A percentile compares a stretch with the other conserved stretches of the same genome.
These are phyloP conservation scores for Vitis hybrid DNA, from an alignment of 177 flowering plant genomes.

Conservation along the genomic window DNA sequence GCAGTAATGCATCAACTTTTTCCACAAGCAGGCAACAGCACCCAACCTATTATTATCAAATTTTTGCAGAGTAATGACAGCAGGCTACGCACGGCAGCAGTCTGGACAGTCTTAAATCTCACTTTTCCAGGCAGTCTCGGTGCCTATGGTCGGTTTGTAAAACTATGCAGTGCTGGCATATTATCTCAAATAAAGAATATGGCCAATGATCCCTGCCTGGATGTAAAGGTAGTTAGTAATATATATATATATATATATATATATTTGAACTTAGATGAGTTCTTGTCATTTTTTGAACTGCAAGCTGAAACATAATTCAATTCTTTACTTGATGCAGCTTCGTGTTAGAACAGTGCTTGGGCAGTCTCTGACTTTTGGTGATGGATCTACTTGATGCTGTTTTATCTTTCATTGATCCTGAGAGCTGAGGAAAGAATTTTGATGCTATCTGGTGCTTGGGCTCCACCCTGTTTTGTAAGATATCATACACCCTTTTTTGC, in stretches of 20 bases:
- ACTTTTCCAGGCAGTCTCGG: conserved; percentile 62
- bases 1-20: conserved; percentile 67
- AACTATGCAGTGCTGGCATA: conserved; percentile 65
- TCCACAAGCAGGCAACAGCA: conserved; percentile 27
- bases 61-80: conserved; percentile 65
- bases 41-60: conserved; percentile 44
- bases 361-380: conserved; percentile 41
- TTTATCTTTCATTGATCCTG: background rate
- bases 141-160: conserved; percentile 50
- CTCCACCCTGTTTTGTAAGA: conserved; percentile 9
- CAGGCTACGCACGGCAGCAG: conserved; percentile 64
- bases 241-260: background rate
- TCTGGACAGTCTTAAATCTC: conserved; percentile 83
- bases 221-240: conserved; percentile 65
- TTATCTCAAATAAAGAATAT: conserved; percentile 68
- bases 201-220: conserved; percentile 84
- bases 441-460: conserved; percentile 10
- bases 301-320: background rate
- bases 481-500: conserved; percentile 1
- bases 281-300: background rate
- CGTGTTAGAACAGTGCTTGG: conserved; percentile 68
- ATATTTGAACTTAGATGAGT: background rate
- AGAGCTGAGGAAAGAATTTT: background rate
- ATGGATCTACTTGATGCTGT: conserved; percentile 26
- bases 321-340: conserved; percentile 48